Base-by-base conservation (phyloP, 225 moss, liverwort and hornwort species). In the Marchantia paleacea region DNA sequence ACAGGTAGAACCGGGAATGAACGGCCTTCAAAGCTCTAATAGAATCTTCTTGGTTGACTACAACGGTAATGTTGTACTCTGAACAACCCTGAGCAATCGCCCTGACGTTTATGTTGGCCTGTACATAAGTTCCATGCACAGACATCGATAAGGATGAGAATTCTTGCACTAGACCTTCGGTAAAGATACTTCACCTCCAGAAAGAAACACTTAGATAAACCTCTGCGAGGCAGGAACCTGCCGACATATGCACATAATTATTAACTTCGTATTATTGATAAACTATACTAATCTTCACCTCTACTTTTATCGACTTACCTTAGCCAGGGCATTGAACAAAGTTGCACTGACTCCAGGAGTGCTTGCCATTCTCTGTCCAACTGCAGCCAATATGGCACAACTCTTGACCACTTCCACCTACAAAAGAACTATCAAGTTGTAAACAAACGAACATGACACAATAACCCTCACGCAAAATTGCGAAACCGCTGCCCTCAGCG, bases 31-130 rank as follows among this genome's bases (percentile, higher is more conserved):
- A 91, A 82, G 99, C 99, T 83, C 85, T 89, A 50, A 94, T 76
- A 54, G 99, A 99, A 76, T 99, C 95, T 18, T 92, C 90, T 82
- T 94, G 95, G 82, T 91, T 86, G 67, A 99, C 99, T 55, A 99
- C 99, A 31, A 99, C 91, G 51, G 99, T 99, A 47, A 99, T 99
- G 65, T 99, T 99, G 87, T 95, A 99, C 85, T 99, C 99, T 50
- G 99, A 99, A 84, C 99, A 99, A 81, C 99, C 99, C 80, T 99
- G 99, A 65, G 99, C 99, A 83, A 99, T 99, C 66, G 95, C 99
- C 87, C 95, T 88, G 80, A 99, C 92, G 84, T 99, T 99, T 85
- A 99, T 95, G 80, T 92, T 99, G 82, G 99, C 99, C 99, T 99
- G 90, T 71, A 75, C 25, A 31, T 18, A 30, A 79, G 20, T 72